Base-by-base conservation (phyloP, 345 rosid species). In the Alliaria petiolata region DNA sequence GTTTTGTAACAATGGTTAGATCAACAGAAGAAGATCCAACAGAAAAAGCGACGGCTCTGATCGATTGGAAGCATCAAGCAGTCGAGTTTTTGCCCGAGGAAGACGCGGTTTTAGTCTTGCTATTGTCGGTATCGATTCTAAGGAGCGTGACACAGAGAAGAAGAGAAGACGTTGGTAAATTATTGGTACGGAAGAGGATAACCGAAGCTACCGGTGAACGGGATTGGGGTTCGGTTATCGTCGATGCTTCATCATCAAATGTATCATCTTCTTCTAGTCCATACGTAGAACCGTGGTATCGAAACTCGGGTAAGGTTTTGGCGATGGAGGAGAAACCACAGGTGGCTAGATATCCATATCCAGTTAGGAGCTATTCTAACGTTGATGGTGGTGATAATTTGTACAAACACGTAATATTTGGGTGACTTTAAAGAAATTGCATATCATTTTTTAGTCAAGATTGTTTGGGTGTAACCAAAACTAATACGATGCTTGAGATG, bases 181-280 rank as follows among this genome's bases (percentile, higher is more conserved):
- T 93, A 56, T 79, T 93, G 62, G 65, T 84, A 0, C 53, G 98
- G 63, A 84, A 86, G 62, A 77, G 97, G 60, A 26, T 87, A 56
- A 87, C 80, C 28, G 96, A 91, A 81, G 85, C 89, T 17, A 78
- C 72, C 0, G 97, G 96, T 31, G 74, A 70, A n/a, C 71, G 89
- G 51, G 96, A 91, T 56, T 93, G 96, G 96, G 95, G 95, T 51
- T 89, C 96, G 1, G 95, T 86, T 11, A 67, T 81, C 0, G 76
- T 86, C 30, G 76, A 83, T 66, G 79, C 79, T 31, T 75, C 85
- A 16, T 79, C 31, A 2, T 36, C 84, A 22, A 61, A 42, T 30
- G 33, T 55, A 64, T 82, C 78, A 58, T 49, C 77, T 45, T 64
- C 64, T 36, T 47, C 35, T 1, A 30, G 43, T 38, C 65, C 77